Evolutionary conservation across 2,329 filamentous ascomycete genomes (phyloP), one percentile per base, ranked within the genome.

Genomic region (Curvularia sp.): DNA sequence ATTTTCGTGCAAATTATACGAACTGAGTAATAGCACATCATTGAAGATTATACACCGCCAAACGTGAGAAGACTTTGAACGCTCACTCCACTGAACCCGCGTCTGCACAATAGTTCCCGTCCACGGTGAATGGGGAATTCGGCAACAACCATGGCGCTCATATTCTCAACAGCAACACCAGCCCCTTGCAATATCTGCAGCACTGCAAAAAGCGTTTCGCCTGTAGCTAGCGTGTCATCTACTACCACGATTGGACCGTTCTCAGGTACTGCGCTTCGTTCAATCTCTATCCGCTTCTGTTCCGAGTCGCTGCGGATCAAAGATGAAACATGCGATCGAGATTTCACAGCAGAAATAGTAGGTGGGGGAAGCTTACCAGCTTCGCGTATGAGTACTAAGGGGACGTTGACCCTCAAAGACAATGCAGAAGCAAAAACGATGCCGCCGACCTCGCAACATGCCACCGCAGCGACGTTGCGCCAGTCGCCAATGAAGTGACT

Each of bases 321-420:
- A 55, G 81, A 81, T 0, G 85, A 86, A 39, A 89, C 83, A 69
- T 87, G 77, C 2, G 85, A 89, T 0, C 71, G 28, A 1, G 67
- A 28, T 68, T 83, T 88, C 39, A 7, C 9, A 23, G 81, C 78
- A 6, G 82, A 85, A 32, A 86, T 9, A 0, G 76, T 83, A 0
- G 86, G 86, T 7, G 83, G 82, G 0, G 86, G 86, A 0, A 89
- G 81, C 72, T 88, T 89, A 25, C 83, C 83, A 9, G 80, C 80
- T 67, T 84, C 76, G 38, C 86, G 84, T 55, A 88, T 80, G 42
- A 85, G 68, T 6, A 74, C 78, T 58, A 88, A 66, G 1, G 79
- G 82, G 9, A 81, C 32, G 38, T 75, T 55, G 45, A 83, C 65
- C 1, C 48, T 68, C 13, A 36, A 36, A 3, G 83, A 81, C 60